Evolutionary conservation across 2,329 filamentous ascomycete species (phyloP).

Genomic region (Aphanoascus verrucosus): DNA sequence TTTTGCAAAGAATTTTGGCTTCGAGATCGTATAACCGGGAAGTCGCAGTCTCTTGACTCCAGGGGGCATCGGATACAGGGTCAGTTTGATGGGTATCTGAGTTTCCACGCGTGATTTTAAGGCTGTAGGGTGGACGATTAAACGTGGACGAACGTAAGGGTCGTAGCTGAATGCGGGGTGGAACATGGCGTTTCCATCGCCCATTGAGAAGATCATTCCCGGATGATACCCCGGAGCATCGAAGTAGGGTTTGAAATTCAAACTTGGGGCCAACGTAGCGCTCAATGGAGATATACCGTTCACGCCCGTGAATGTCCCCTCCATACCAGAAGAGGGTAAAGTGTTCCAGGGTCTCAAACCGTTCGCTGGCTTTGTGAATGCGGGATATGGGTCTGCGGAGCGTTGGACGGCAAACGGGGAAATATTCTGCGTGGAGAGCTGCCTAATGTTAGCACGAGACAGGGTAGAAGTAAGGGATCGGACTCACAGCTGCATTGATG

Average conservation of each 20-base stretch:
- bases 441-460: neutral
- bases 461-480: neutral
- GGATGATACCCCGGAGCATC: constrained; percentile 24
- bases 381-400: neutral
- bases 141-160: constrained; percentile 29
- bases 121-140: constrained; percentile 57
- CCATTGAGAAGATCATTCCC: constrained; percentile 14
- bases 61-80: constrained; percentile 61
- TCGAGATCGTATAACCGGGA: constrained; percentile 82
- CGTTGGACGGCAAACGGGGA: constrained; percentile 12
- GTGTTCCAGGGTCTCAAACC: constrained; percentile 31
- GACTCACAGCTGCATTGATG: neutral
- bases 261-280: constrained; percentile 27
- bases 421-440: neutral
- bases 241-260: constrained; percentile 27
- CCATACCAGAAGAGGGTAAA: constrained; percentile 34
- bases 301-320: constrained; percentile 39
- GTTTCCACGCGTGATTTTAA: constrained; percentile 90
- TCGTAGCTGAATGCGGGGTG: constrained; percentile 24
- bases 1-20: constrained; percentile 79
- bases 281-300: constrained; percentile 35
- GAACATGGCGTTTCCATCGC: constrained; percentile 23
- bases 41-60: constrained; percentile 74
- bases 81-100: constrained; percentile 81
- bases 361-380: constrained; percentile 14